Base-by-base conservation (phyloP, 192 early-diverging fungal species). In the Chytriomyces sp. region DNA sequence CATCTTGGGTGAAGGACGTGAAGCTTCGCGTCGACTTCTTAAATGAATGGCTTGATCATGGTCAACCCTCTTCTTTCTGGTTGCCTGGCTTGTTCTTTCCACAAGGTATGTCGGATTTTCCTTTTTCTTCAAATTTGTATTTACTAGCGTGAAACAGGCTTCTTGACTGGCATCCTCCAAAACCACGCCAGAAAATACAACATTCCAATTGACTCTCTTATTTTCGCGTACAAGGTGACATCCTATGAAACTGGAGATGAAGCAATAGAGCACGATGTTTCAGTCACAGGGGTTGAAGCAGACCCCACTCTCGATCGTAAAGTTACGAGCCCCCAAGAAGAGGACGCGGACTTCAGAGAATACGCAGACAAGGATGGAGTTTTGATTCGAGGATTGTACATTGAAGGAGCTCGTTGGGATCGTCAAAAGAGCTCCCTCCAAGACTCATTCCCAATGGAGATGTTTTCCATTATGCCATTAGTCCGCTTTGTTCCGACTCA, bases 391-490 rank as follows among this genome's bases (percentile, higher is more conserved):
- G 87, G 87, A 0, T 49, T 88, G 54, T 88, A 67, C 52, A 77
- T 88, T 39, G 87, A 88, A 76, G 87, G 87, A 17, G 87, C 87
- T 4, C 63, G 85, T 26, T 88, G 85, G 83, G 87, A 88, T 72
- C 38, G 74, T 25, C 76, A 85, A 39, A 83, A 84, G 44, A 33
- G 80, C 31, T 30, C 75, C 5, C 41, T 88, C 7, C 87, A 88
- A 62, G 87, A 88, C 60, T 85, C 87, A 52, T 88, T 82, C 67
- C 83, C 87, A 7, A 88, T 88, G 87, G 87, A 88, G 70, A 88
- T 88, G 87, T 85, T 75, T 75, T 87, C 87, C 68, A 84, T 88
- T 12, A 84, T 88, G 83, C 87, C 87, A 7, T 70, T 85, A 22
- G 75, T 88, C 19, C 79, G 84, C 7, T 88, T 88, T 60, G 72